Evolutionary conservation across 768 basidiomycete genomes (phyloP).

Genomic region (Amanita brunnescens): DNA sequence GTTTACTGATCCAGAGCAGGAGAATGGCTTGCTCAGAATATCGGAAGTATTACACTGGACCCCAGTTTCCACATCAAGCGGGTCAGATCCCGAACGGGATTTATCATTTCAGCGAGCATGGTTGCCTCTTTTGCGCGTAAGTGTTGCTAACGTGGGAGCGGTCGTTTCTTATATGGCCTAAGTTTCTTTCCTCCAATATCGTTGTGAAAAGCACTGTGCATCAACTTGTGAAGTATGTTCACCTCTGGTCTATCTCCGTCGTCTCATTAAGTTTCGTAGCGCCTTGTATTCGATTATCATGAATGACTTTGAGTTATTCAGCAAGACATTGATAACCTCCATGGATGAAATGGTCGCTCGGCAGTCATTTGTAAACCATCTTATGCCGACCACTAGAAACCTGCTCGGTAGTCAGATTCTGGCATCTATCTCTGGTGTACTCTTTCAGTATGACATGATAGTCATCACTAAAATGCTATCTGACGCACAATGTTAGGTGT

Average conservation of each 20-base stretch:
- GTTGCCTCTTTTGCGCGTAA: slow-evolving; percentile 44
- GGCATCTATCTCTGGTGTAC: slow-evolving; percentile 33
- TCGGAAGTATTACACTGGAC: slow-evolving; percentile 40
- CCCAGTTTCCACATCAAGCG: slow-evolving; percentile 29
- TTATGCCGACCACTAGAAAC: slow-evolving; percentile 1
- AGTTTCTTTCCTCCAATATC: slow-evolving; percentile 55
- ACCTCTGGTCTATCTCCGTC: not conserved
- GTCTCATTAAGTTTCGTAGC: slow-evolving; percentile 19
- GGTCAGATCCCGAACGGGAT: slow-evolving; percentile 17
- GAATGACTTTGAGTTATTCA: slow-evolving; percentile 35
- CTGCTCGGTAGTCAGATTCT: slow-evolving; percentile 35
- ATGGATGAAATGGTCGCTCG: slow-evolving; percentile 29
- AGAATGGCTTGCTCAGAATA: slow-evolving; percentile 42
- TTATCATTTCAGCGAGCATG: slow-evolving; percentile 56
- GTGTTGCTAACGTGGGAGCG: not conserved
- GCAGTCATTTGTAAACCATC: slow-evolving; percentile 26
- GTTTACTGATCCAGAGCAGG: slow-evolving; percentile 19
- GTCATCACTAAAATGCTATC: slow-evolving; percentile 13
- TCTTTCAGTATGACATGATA: slow-evolving; percentile 38
- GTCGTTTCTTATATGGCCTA: not conserved
- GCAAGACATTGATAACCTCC: slow-evolving; percentile 28
- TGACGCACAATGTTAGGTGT: slow-evolving; percentile 26
- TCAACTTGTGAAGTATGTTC: slow-evolving; percentile 40
- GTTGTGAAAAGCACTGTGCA: slow-evolving; percentile 48
- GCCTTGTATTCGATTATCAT: slow-evolving; percentile 37